Evolutionary conservation across 352 stramenopile genomes (phyloP), one percentile per base, ranked within the genome.

Genomic region (Globisporangium cylindrosporum): DNA sequence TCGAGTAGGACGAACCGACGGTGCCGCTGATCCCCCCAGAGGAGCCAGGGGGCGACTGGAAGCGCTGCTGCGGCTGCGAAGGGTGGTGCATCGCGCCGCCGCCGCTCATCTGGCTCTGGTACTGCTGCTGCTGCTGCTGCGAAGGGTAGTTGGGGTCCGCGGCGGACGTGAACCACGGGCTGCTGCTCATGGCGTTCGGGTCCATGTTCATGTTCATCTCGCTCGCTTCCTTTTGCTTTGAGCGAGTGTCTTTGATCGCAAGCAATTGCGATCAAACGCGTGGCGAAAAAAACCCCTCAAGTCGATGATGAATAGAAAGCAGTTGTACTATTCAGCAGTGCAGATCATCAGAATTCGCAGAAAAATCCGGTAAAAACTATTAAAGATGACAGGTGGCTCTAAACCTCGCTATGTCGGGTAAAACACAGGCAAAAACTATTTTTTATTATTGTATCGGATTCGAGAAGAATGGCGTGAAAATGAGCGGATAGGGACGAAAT

Each of bases 121-220:
- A 36, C 27, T 54, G 54, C 64, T 77, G 8, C 14, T 46, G 8
- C 14, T 46, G 38, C 38, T 46, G 38, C 38, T 46, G 38, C 38
- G 73, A 70, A 46, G 76, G 73, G 68, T 87, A 89, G 3, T 74
- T 74, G 15, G 73, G 67, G 49, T 84, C 80, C 14, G 74, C 74
- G 48, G 70, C 59, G 38, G 72, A 66, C 68, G 82, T 92, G 67
- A 92, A 92, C 84, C 84, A 92, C 67, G 84, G 84, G 62, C 83
- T 70, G 62, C 82, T 68, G 56, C 64, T 88, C 68, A 75, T 75
- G 49, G 71, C 73, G 73, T 81, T 87, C 49, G 81, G 83, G 72
- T 91, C 83, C 83, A 91, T 91, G 64, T 91, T 91, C 76, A 91
- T 89, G 70, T 91, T 81, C 83, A 91, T 91, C 25, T 38, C 54